Conservation (phyloP, 345 rosid genomes). For the Arabidopsis suecica region DNA sequence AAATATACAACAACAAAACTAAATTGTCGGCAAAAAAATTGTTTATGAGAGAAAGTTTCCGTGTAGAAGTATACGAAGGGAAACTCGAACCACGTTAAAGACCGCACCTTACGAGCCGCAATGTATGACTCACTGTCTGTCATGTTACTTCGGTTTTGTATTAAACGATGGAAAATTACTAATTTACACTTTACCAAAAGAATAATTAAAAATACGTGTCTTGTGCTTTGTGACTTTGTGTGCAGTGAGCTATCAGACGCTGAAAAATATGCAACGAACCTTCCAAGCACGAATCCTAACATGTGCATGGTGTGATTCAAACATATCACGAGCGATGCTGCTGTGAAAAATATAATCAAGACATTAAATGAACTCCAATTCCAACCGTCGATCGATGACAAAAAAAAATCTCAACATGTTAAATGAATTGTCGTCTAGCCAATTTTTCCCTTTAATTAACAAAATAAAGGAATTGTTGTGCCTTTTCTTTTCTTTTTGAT, state of each 20-base stretch:
- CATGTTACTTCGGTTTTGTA: conserved; percentile 25
- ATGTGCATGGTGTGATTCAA: too few relatives aligned
- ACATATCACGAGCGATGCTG: not conserved
- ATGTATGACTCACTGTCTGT: conserved; percentile 37
- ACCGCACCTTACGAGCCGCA: conserved; percentile 45
- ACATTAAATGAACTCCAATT: too few relatives aligned
- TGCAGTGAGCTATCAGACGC: not conserved
- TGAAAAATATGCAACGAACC: conserved; percentile 27
- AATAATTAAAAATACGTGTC: too few relatives aligned
- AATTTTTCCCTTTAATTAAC: too few relatives aligned
- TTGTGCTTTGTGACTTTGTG: too few relatives aligned
- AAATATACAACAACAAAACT: not conserved
- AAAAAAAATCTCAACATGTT: too few relatives aligned
- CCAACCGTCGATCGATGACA: too few relatives aligned
- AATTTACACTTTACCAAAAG: too few relatives aligned
- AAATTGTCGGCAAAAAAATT: not conserved
- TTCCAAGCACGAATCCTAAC: not conserved
- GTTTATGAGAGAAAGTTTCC: not conserved
- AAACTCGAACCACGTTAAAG: conserved; percentile 40
- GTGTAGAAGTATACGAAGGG: conserved; percentile 9
- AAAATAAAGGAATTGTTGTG: too few relatives aligned
- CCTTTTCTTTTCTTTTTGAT: too few relatives aligned
- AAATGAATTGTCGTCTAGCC: too few relatives aligned
- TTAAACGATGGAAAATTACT: not conserved
- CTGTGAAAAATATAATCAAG: not conserved